A percentile compares a stretch with the other conserved stretches of the same genome.
phyloP scores from a whole-genome alignment of 352 stramenopile genomes.

The Phytophthora capsici region DNA sequence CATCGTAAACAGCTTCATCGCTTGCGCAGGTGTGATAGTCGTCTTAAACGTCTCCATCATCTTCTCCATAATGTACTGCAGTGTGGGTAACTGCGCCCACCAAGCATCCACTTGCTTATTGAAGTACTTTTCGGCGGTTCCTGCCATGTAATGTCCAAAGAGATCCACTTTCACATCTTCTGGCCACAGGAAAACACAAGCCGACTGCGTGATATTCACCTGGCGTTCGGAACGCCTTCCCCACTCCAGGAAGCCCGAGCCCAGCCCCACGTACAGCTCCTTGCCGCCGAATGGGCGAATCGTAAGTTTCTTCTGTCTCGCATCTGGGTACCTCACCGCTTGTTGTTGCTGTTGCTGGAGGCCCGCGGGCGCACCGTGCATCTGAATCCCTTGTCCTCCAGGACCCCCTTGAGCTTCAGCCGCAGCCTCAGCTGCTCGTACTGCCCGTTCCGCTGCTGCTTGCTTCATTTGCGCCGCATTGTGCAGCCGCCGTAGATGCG shows the following conservation, averaged over 20 bases:
- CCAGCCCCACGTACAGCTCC: not conserved
- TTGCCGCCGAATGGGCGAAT: not conserved
- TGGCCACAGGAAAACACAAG: constrained; percentile 3
- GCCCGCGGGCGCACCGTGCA: too few species aligned
- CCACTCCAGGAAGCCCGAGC: too few species aligned
- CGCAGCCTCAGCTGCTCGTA: too few species aligned
- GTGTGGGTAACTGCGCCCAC: not conserved
- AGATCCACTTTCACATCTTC: constrained; percentile 14
- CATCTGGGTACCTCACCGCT: not conserved
- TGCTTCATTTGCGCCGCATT: too few species aligned
- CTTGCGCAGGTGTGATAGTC: not conserved
- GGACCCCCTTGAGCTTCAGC: too few species aligned
- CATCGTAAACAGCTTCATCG: constrained; percentile 1
- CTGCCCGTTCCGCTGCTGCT: too few species aligned
- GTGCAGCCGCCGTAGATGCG: too few species aligned
- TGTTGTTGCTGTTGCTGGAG: too few species aligned
- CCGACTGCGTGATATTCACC: not conserved
- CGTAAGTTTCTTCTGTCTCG: not conserved
- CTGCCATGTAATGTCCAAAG: not conserved
- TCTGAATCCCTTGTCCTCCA: too few species aligned
- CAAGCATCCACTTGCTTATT: constrained; percentile 16
- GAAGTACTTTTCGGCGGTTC: constrained; percentile 1
- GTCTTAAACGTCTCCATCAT: constrained; percentile 2
- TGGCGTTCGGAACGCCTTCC: not conserved
- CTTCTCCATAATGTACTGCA: constrained; percentile 9